A percentile compares a stretch with the other conserved stretches of the same genome.
Conservation (phyloP, 306 rosid genomes). For the Sicyos edulis region DNA sequence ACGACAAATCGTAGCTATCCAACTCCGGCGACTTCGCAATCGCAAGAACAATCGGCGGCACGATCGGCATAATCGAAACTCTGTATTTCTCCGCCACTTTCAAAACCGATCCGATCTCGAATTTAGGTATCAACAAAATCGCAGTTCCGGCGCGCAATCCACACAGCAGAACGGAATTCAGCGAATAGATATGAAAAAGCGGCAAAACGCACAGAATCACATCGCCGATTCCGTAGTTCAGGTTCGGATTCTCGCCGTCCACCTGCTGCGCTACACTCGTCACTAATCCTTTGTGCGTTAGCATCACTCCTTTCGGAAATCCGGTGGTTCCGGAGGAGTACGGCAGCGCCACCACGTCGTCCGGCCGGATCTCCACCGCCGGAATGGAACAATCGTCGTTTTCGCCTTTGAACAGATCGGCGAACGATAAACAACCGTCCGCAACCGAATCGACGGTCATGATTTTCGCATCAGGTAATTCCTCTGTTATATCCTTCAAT, state of each 20-base stretch:
- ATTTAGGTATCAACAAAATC: conserved; percentile 55
- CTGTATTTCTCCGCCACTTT: conserved; percentile 34
- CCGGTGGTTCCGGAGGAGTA: conserved; percentile 80
- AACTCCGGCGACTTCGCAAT: conserved; percentile 51
- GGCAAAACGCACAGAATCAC: conserved; percentile 67
- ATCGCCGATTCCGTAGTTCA: conserved; percentile 41
- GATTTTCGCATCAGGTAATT: conserved; percentile 22
- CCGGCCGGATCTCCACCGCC: conserved; percentile 25
- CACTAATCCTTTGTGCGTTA: conserved; percentile 70
- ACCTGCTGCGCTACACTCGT: conserved; percentile 72
- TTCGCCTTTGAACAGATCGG: no score
- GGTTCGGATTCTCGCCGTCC: conserved; percentile 82
- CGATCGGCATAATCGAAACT: conserved; percentile 47
- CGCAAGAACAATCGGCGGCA: conserved; percentile 61
- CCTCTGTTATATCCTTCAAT: conserved; percentile 36
- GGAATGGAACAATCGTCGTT: no score
- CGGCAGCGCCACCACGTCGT: conserved; percentile 69
- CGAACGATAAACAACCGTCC: conserved; percentile 39
- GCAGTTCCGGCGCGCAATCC: conserved; percentile 56
- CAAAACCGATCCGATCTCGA: conserved; percentile 48
- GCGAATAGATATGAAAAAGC: conserved; percentile 64
- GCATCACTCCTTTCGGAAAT: conserved; percentile 77
- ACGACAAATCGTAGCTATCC: conserved; percentile 43
- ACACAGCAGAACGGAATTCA: conserved; percentile 69
- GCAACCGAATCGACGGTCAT: conserved; percentile 20